A percentile compares a stretch with the other conserved stretches of the same genome.
Conservation (phyloP, 208 protist species). For the Tritrichomonas musculus region DNA sequence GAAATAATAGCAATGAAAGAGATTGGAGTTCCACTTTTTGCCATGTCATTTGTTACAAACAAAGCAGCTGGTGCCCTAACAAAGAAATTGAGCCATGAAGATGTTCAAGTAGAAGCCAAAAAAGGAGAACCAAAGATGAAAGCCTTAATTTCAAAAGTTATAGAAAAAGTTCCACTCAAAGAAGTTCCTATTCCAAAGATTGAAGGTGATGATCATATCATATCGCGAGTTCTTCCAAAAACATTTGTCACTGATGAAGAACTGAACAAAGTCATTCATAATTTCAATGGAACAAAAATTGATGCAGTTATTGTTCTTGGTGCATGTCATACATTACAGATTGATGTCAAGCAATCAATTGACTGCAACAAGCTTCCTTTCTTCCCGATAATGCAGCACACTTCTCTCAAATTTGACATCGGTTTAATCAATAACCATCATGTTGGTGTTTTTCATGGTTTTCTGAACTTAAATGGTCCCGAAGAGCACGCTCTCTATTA, state of each 20-base stretch:
- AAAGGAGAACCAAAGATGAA: neutral
- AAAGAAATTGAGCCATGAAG: neutral
- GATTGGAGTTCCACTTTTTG: neutral
- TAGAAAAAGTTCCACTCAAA: neutral
- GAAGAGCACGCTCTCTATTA: neutral
- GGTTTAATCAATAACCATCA: neutral
- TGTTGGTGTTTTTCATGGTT: neutral
- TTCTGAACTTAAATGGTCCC: neutral
- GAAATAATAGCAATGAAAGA: neutral
- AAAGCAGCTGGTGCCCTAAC: neutral
- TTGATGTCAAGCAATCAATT: neutral
- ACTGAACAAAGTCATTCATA: neutral
- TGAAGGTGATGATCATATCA: neutral
- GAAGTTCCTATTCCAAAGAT: neutral
- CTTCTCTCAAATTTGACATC: neutral
- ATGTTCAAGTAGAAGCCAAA: neutral
- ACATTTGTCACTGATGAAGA: neutral
- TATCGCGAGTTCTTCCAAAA: neutral
- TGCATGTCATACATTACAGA: neutral
- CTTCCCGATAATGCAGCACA: slow-evolving; percentile 6
- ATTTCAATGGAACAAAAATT: neutral
- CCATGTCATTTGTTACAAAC: slow-evolving; percentile 31
- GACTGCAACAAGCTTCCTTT: neutral
- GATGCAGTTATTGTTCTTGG: neutral
- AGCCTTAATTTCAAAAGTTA: neutral